Evolutionary conservation across 2,329 filamentous ascomycete genomes (phyloP), one percentile per base, ranked within the genome.

Genomic region (Leptodontidium sp.): DNA sequence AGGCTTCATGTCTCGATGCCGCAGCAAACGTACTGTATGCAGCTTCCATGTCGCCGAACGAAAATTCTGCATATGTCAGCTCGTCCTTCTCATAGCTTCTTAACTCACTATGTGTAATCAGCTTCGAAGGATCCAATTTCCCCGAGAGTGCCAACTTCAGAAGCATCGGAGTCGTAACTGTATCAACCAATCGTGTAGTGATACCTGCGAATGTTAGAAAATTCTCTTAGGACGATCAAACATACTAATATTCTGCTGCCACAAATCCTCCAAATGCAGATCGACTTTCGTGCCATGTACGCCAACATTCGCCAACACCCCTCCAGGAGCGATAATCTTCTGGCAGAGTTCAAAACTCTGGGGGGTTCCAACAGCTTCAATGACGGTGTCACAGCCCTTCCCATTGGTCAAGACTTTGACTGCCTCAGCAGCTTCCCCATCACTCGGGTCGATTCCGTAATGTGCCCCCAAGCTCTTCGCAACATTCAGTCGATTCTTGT

Each of bases 361-460:
- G 0, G 85, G 84, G 9, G 86, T 79, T 0, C 86, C 86, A 1
- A 88, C 87, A 0, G 85, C 86, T 75, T 88, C 87, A 61, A 88
- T 86, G 0, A 89, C 86, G 0, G 84, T 80, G 68, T 89, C 86
- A 70, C 84, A 87, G 0, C 86, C 86, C 64, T 82, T 80, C 1
- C 82, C 83, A n/a, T 82, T 82, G 0, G 85, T 87, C 63, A 86
- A 70, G 0, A 76, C 76, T 72, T 79, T 80, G 1, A 87, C 78
- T 2, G 74, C 71, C 11, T 81, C 78, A 4, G 80, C 77, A 0
- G 80, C 78, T n/a, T 81, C 78, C 0, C 74, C 73, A 5, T 78
- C 68, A 2, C 72, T 73, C 21, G 82, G 80, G 70, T 84, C 80
- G 24, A 86, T 77, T 0, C 80, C 80, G 29, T 82, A 78, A 63